These are phyloP conservation scores for Candida maesae DNA, from an alignment of 805 yeast species.

Conservation along the genomic window DNA sequence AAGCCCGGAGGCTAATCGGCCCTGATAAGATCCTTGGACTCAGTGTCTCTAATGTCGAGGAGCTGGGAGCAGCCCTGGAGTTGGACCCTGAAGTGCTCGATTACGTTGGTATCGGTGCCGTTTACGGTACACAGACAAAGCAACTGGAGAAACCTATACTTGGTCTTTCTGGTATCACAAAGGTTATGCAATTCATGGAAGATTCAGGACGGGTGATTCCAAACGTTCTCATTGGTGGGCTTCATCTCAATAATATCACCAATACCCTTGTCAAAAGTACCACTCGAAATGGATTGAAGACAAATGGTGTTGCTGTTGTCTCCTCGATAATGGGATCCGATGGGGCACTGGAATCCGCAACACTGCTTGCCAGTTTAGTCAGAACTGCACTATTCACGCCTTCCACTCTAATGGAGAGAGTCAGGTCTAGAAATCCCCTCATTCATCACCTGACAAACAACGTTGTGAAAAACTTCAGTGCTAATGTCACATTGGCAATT, in stretches of 20 bases:
- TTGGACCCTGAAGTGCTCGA: slow-evolving; percentile 54
- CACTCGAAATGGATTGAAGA: slow-evolving; percentile 43
- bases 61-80: slow-evolving; percentile 46
- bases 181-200: slow-evolving; percentile 45
- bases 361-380: too few species aligned
- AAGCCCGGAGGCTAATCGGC: slow-evolving; percentile 65
- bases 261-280: slow-evolving; percentile 44
- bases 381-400: too few species aligned
- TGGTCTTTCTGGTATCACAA: slow-evolving; percentile 66
- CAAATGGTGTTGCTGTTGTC: slow-evolving; percentile 83
- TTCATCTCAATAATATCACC: slow-evolving; percentile 61
- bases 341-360: slow-evolving; percentile 38
- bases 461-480: slow-evolving; percentile 86
- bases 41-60: slow-evolving; percentile 58
- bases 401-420: too few species aligned
- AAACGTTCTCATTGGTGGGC: slow-evolving; percentile 81
- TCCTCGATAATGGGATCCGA: slow-evolving; percentile 72
- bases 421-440: slow-evolving; percentile 43
- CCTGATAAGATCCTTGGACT: slow-evolving; percentile 76
- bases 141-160: slow-evolving; percentile 50
- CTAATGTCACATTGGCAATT: slow-evolving; percentile 77
- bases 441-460: slow-evolving; percentile 85
- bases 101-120: slow-evolving; percentile 82
- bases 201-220: slow-evolving; percentile 36
- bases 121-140: slow-evolving; percentile 73